Evolutionary conservation across 371 early-diverging fungal species (phyloP), one percentile per base, ranked within the genome.

Genomic region (Rhizopus arrhizus): DNA sequence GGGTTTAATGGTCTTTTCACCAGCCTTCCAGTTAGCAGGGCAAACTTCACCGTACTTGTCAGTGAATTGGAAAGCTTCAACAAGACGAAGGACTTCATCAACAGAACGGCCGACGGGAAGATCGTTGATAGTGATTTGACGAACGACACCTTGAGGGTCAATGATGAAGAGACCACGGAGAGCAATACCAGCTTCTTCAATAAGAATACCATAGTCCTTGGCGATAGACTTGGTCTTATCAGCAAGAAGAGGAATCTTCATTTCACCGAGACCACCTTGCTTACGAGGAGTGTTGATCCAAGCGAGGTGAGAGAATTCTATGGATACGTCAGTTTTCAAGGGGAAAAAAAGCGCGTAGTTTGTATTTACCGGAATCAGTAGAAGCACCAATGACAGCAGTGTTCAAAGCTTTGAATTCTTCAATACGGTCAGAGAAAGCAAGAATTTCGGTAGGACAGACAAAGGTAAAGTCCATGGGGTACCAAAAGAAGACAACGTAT

Each of bases 11-110:
- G 86, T 80, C 67, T 77, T 74, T 48, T 69, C 74, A 59, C 95
- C 95, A 74, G 86, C 87, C 65, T 80, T 74, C 95, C 96, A 96
- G 83, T 88, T 88, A 50, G 88, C 93, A 54, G 95, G 95, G 88
- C 95, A 94, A 10, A 84, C 84, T 38, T 84, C 82, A 58, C 84
- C 84, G 61, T 84, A 75, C 66, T 86, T 65, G 53, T 90, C 90
- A 57, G 83, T 78, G 80, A 91, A 92, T 70, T 90, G 83, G 62
- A 91, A 73, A 11, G 92, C 95, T 69, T 92, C 86, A 33, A 95
- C 69, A 2, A 94, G 68, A 65, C 96, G 85, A 31, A 94, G 69
- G 34, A 85, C 73, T 60, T 94, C 94, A 60, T 85, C 82, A 36
- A 90, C 85, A 61, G 62, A 75, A 62, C 94, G 75, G 63, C 96